Conservation (phyloP, 2,329 filamentous ascomycete species). For the Cephalotrichum gorgonifer region DNA sequence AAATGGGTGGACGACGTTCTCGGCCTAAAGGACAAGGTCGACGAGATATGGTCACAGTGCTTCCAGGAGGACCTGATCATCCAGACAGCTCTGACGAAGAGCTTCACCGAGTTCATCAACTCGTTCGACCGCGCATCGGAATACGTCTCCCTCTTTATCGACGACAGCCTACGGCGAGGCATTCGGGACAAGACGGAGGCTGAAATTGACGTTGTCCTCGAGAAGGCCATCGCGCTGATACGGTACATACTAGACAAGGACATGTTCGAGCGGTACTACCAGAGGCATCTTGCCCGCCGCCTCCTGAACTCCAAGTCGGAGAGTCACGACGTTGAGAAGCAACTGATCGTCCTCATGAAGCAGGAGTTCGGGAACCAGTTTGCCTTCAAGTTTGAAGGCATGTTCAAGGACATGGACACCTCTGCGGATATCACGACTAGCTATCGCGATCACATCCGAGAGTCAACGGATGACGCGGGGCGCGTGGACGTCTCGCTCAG, state of each 20-base stretch:
- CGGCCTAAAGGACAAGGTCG: constrained; percentile 78
- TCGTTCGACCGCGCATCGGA: constrained; percentile 77
- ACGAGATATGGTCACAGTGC: constrained; percentile 62
- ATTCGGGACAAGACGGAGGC: constrained; percentile 86
- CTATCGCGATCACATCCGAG: constrained; percentile 59
- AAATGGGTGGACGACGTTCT: constrained; percentile 94
- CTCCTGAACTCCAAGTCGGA: constrained; percentile 82
- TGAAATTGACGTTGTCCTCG: constrained; percentile 74
- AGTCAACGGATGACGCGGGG: constrained; percentile 31
- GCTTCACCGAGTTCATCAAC: constrained; percentile 91
- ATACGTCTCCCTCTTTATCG: constrained; percentile 91
- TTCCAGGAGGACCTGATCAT: constrained; percentile 68
- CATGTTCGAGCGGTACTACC: constrained; percentile 94
- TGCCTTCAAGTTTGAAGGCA: constrained; percentile 84
- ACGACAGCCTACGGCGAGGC: constrained; percentile 89
- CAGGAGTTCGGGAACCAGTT: constrained; percentile 91
- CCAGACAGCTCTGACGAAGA: constrained; percentile 73
- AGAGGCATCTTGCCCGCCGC: constrained; percentile 85
- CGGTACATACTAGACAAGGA: constrained; percentile 88
- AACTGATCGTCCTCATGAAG: constrained; percentile 96
- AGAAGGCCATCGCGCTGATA: constrained; percentile 81
- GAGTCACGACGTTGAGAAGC: constrained; percentile 84
- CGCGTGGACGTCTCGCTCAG: constrained; percentile 71
- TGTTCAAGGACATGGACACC: constrained; percentile 93
- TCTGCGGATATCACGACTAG: constrained; percentile 72